Base-by-base conservation (phyloP, 192 early-diverging fungal species). In the Obelidium mucronatum region DNA sequence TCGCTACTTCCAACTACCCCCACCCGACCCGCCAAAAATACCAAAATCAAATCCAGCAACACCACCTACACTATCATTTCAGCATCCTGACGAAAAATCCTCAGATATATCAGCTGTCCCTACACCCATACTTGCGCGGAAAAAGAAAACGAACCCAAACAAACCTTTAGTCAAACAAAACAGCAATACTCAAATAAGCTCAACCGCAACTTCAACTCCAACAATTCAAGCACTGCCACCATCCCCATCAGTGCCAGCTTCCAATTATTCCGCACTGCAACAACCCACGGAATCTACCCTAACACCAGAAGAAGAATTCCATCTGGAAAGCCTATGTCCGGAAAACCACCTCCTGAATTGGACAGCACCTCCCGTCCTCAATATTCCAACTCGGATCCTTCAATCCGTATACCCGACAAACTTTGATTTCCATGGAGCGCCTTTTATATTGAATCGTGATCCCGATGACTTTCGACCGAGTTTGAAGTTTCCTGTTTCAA, bases 331-430 rank as follows among this genome's bases (percentile, higher is more conserved):
- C 2, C 76, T 78, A 2, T 80, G 65, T 54, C 76, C 78, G 34
- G 79, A 80, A 65, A 11, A 75, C 35, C 53, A 78, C 4, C 33
- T 78, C 2, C 39, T 26, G 3, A 39, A 24, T 13, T 3, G 34
- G 39, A 37, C 4, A 1, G 15, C 44, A 36, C 33, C 31, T 55
- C 37, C 77, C 6, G 54, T 53, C 24, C 33, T 35, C 56, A 44
- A 75, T 34, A 75, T 75, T n/a, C 48, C 74, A 1, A 48, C 51
- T 2, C 40, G 60, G 6, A 31, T 61, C 31, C 39, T 62, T 4
- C 51, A 76, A 64, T 44, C 58, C 26, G 75, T 70, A 26, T 65
- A 36, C 78, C 73, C 79, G 0, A 78, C 64, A 0, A 65, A 67
- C 30, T 54, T 63, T 60, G 40, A 44, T n/a, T n/a, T 74, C 31